Evolutionary conservation across 2,329 filamentous ascomycete genomes (phyloP).

Genomic region (Dactylellina drechsleri): DNA sequence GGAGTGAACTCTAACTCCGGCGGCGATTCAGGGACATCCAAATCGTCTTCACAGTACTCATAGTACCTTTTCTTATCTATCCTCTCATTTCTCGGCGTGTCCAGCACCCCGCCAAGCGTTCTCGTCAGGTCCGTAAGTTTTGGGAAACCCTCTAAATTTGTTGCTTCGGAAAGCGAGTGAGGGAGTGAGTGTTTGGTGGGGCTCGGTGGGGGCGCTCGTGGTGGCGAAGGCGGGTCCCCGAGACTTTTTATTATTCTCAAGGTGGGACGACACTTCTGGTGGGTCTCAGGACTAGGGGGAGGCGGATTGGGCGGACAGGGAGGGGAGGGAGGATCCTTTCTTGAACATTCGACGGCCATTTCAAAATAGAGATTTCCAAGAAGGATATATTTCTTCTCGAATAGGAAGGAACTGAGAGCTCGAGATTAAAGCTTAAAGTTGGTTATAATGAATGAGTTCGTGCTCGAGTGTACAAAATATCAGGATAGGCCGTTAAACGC

Average conservation of each 20-base stretch:
- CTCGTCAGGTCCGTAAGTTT: conserved; percentile 35
- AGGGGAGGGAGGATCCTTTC: conserved; percentile 43
- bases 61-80: conserved; percentile 9
- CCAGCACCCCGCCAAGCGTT: conserved; percentile 27
- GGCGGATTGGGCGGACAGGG: conserved; percentile 45
- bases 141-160: conserved; percentile 20
- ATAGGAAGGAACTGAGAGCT: neutral
- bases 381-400: no score
- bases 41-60: conserved; percentile 35
- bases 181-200: conserved; percentile 16
- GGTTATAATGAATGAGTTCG: no score
- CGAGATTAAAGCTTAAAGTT: neutral
- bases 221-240: conserved; percentile 50
- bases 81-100: conserved; percentile 13
- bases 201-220: conserved; percentile 45
- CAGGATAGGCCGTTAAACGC: no score
- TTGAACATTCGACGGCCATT: conserved; percentile 28
- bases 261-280: conserved; percentile 8
- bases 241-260: conserved; percentile 4
- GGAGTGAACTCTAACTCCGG: conserved; percentile 30
- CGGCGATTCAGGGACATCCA: conserved; percentile 36
- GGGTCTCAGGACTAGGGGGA: conserved; percentile 40
- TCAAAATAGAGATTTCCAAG: neutral
- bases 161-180: neutral
- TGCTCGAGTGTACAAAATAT: no score